Base-by-base conservation (phyloP, 768 basidiomycete genomes). In the Kwoniella bestiolae region DNA sequence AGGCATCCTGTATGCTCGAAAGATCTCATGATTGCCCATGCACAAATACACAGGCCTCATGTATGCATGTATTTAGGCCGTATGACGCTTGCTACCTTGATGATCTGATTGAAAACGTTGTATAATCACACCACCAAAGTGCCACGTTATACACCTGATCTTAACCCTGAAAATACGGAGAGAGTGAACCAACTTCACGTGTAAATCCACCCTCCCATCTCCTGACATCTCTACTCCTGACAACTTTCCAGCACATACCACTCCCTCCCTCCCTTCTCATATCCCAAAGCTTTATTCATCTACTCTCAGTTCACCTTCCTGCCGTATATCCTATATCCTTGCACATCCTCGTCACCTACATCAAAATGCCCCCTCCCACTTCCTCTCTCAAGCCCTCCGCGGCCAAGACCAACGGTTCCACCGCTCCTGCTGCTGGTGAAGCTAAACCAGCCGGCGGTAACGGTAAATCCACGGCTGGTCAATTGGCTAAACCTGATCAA, bases 401-500 rank as follows among this genome's bases (percentile, higher is more conserved):
- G 25, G 62, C 56, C 32, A 66, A 67, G 49, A 52, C 72, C 56
- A 74, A 75, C 56, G 72, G 70, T 41, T 53, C 64, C 12, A 56
- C 21, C 14, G 31, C 51, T 32, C 31, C 23, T 3, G 45, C 57
- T 14, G 59, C 72, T 29, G 50, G 60, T 18, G 38, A 56, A n/a
- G 34, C 63, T 9, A 45, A 32, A 6, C 57, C 69, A 26, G 67
- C 71, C 18, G 74, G 60, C 16, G 60, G 75, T 35, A 61, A 59
- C 8, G 75, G 82, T 35, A 74, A 81, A 56, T 56, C 52, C 38
- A 56, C 56, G 31, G 46, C 60, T 55, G 66, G 60, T 26, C 67
- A 67, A 11, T 51, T 69, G 16, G 49, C 86, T 47, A 91, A 84
- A 79, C 94, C 94, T 32, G 94, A 96, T 86, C 93, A 92, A 82